A percentile compares a stretch with the other conserved stretches of the same genome.
Conservation (phyloP, 371 early-diverging fungal genomes). For the Lichtheimia ramosa region DNA sequence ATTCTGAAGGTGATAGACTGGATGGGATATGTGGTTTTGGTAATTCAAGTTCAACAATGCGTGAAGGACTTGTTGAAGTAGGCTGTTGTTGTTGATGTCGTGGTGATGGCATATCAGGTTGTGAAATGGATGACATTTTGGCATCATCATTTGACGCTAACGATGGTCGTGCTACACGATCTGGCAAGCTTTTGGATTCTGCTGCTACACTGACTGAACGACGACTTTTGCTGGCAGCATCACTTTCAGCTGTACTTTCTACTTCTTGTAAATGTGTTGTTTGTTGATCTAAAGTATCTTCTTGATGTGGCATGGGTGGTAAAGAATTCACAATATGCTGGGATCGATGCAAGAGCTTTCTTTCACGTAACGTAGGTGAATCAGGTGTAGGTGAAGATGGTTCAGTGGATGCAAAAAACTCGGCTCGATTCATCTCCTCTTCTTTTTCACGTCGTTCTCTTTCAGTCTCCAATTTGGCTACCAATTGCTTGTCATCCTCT, state of each 20-base stretch:
- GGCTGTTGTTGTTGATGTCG: too few relatives aligned
- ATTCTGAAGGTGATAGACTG: background rate
- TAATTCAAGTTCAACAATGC: slow-evolving; percentile 13
- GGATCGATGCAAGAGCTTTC: too few relatives aligned
- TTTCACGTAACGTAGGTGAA: too few relatives aligned
- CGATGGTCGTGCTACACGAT: too few relatives aligned
- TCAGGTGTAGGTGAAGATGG: too few relatives aligned
- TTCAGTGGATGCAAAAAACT: slow-evolving; percentile 18
- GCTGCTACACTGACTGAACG: too few relatives aligned
- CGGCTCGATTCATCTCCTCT: slow-evolving; percentile 28
- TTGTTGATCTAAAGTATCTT: background rate
- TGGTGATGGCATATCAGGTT: background rate
- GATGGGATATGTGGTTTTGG: slow-evolving; percentile 6
- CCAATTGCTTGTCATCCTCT: slow-evolving; percentile 12
- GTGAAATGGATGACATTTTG: background rate
- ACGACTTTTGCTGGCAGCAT: background rate
- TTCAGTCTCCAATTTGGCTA: slow-evolving; percentile 19
- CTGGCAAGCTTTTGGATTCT: too few relatives aligned
- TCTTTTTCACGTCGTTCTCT: slow-evolving; percentile 32
- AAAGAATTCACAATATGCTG: too few relatives aligned
- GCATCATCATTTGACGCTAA: background rate
- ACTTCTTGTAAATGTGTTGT: slow-evolving; percentile 9
- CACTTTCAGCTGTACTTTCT: background rate
- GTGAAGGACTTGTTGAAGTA: background rate
- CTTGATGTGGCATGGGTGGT: background rate